These are phyloP conservation scores for Smithsoniella earleae DNA, from an alignment of 163 green algal species.

Conservation along the genomic window DNA sequence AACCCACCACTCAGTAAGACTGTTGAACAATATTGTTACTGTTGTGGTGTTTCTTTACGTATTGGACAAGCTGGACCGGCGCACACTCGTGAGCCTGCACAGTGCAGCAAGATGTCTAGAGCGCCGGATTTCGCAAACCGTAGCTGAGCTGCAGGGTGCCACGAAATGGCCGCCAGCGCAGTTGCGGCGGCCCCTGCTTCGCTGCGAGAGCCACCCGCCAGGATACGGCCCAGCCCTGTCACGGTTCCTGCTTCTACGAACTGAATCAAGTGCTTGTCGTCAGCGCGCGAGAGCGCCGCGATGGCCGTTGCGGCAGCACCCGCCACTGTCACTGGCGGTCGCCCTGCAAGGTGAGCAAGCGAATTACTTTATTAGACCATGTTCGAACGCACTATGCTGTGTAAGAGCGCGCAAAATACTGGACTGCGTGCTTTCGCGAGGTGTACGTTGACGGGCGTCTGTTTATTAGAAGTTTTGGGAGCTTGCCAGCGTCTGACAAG, in stretches of 20 bases:
- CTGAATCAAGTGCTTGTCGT: neutral
- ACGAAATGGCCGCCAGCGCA: neutral
- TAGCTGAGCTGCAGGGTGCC: neutral
- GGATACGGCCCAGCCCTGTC: neutral
- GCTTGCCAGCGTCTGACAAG: too few species aligned
- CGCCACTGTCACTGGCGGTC: too few species aligned
- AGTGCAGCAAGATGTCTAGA: neutral
- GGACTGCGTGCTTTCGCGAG: too few species aligned
- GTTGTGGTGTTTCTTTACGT: neutral
- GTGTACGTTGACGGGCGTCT: too few species aligned
- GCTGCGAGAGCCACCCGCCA: neutral
- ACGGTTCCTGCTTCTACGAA: conserved; percentile 6
- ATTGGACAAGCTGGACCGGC: neutral
- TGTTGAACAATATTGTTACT: neutral
- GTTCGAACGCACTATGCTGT: too few species aligned
- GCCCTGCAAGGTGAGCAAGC: too few species aligned
- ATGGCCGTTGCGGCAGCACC: neutral
- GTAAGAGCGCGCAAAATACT: too few species aligned
- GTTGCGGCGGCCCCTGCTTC: neutral
- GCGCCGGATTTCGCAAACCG: neutral
- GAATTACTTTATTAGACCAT: too few species aligned
- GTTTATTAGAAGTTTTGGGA: too few species aligned
- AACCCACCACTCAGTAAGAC: neutral
- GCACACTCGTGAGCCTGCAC: neutral
- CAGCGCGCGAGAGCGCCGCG: neutral